Base-by-base conservation (phyloP, 2,329 filamentous ascomycete species). In the Hymenoscyphus albidus region DNA sequence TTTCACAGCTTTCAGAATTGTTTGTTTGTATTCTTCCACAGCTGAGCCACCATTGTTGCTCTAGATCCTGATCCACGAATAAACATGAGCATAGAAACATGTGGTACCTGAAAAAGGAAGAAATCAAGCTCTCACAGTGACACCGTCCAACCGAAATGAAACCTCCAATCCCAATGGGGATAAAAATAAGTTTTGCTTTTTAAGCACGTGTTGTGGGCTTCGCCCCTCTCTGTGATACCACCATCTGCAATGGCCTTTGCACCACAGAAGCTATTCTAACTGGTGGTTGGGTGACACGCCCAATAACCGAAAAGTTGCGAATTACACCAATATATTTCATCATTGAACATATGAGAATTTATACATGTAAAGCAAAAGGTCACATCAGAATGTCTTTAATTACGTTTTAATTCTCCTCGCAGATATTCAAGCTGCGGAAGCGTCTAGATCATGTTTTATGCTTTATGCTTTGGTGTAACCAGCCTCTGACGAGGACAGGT, bases 401-500 rank as follows among this genome's bases (percentile, higher is more conserved):
- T 22, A 42, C 32, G 16, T n/a, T 32, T 56, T 56, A 14, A 31
- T 31, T 31, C 22, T 31, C 22, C n/a, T 54, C 9, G 22, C n/a
- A 54, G n/a, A 12, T 31, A 18, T 56, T 27, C 32, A 56, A 56
- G 16, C 27, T 1, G 22, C 13, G 58, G 39, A 40, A 40, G 39
- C 16, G 5, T 12, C 14, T 54, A 14, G 16, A 32, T 39, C 59
- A 2, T 65, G 27, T 3, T 27, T 59, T 27, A 27, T 27, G 27
- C 27, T 27, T 27, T 73, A 74, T 67, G 69, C 68, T 56, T 75
- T 76, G 65, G 85, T 82, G 73, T 87, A 85, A 61, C 92, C 92
- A 63, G 87, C 89, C 78, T 96, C 93, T 1, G 81, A 76, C 68
- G 98, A 80, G 22, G 22, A 27, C 22, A 27, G 22, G 22, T 27